A percentile compares a stretch with the other conserved stretches of the same genome.
Conservation (phyloP, 495 filamentous ascomycete species). For the Xylaria flabelliformis region DNA sequence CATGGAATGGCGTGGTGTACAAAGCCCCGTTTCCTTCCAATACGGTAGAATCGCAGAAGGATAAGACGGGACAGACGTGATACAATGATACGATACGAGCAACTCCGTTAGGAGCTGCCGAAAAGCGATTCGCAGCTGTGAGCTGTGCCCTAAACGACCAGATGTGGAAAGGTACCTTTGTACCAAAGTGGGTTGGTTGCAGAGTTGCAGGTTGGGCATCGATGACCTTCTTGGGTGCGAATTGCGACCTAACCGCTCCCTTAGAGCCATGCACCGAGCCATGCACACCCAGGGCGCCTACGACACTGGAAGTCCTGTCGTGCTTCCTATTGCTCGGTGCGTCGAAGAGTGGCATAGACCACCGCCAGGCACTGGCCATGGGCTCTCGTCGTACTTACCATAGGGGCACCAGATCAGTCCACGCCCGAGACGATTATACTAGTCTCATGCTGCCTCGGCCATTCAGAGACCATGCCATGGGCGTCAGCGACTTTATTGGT, state of each 20-base stretch:
- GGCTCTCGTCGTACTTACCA: constrained; percentile 33
- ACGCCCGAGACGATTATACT: constrained; percentile 36
- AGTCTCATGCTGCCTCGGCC: constrained; percentile 33
- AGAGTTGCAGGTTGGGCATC: constrained; percentile 41
- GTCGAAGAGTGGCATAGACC: constrained; percentile 33
- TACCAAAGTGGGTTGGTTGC: constrained; percentile 29
- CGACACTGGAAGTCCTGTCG: constrained; percentile 32
- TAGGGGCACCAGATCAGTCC: constrained; percentile 40
- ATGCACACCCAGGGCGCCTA: constrained; percentile 33
- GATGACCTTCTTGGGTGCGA: constrained; percentile 33
- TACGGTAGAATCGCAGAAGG: constrained; percentile 20
- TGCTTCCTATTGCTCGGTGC: constrained; percentile 39
- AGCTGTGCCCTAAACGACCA: neutral
- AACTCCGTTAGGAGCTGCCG: constrained; percentile 22
- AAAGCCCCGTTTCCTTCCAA: constrained; percentile 19
- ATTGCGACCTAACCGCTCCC: constrained; percentile 40
- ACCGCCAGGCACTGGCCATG: constrained; percentile 34
- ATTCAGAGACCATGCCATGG: constrained; percentile 30
- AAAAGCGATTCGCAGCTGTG: constrained; percentile 25
- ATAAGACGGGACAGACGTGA: neutral
- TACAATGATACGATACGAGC: constrained; percentile 19
- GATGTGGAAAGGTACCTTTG: constrained; percentile 18
- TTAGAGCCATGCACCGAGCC: constrained; percentile 31
- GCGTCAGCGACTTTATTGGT: constrained; percentile 26
- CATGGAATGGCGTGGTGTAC: neutral